phyloP scores from a whole-genome alignment of 176 grass and related monocot species.

The Urochloa ruziziensis region DNA sequence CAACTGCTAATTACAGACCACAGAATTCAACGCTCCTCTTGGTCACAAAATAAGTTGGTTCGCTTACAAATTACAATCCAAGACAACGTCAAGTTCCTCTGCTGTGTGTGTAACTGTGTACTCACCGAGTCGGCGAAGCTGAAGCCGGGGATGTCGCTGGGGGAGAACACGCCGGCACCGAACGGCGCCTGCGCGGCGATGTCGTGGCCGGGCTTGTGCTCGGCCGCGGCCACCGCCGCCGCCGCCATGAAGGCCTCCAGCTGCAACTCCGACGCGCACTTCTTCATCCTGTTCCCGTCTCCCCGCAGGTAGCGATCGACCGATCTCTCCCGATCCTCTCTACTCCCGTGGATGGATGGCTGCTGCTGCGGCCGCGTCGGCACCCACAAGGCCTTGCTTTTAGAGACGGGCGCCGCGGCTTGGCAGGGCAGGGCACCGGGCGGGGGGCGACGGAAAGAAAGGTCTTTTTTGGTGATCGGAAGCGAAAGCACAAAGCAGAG shows the following conservation, averaged over 20 bases:
- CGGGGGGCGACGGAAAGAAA: not conserved
- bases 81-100: not conserved
- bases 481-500: conserved; percentile 26
- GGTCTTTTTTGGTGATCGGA: conserved; percentile 25
- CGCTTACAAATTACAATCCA: not conserved
- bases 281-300: conserved; percentile 56
- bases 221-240: not conserved
- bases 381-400: conserved; percentile 30
- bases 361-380: conserved; percentile 29
- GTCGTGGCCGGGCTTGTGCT: conserved; percentile 21
- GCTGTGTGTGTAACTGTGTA: not conserved
- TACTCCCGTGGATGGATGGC: not conserved
- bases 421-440: not conserved
- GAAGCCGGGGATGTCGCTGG: conserved; percentile 28
- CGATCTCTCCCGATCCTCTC: not conserved
- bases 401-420: conserved; percentile 25
- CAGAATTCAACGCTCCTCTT: not conserved
- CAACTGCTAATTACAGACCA: not conserved
- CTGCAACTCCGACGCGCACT: conserved; percentile 63
- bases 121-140: conserved; percentile 44
- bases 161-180: conserved; percentile 5
- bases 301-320: not conserved
- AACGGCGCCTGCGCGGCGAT: not conserved
- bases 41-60: not conserved
- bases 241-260: conserved; percentile 55